phyloP scores from a whole-genome alignment of 805 yeast species.

The Maudiozyma bulderi region DNA sequence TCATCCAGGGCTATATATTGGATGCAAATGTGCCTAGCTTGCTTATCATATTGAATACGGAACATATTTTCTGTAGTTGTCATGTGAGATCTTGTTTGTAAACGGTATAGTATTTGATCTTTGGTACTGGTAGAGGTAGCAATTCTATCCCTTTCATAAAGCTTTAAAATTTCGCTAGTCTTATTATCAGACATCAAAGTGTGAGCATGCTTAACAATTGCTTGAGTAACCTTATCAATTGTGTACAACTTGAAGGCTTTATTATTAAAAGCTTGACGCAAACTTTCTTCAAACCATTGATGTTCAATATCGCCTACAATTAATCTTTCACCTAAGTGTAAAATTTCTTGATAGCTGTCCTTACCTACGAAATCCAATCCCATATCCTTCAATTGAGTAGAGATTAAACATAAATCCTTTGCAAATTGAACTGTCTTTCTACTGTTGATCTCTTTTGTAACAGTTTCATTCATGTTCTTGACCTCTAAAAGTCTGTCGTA shows the following conservation, averaged over 20 bases:
- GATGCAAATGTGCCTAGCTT: conserved; percentile 45
- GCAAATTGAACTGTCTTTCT: conserved; percentile 70
- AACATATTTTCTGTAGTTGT: conserved; percentile 87
- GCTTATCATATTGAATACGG: conserved; percentile 63
- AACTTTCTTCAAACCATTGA: conserved; percentile 88
- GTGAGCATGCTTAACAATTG: conserved; percentile 78
- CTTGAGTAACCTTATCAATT: conserved; percentile 82
- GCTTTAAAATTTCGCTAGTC: conserved; percentile 67
- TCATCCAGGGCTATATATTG: conserved; percentile 85
- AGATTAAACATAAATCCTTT: conserved; percentile 69
- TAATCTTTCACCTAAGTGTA: conserved; percentile 60
- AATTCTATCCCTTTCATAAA: conserved; percentile 76
- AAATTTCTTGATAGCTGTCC: conserved; percentile 69
- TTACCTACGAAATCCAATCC: conserved; percentile 63
- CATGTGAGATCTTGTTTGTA: conserved; percentile 77
- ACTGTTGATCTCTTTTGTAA: conserved; percentile 58
- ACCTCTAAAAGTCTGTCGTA: conserved; percentile 75
- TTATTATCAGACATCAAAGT: conserved; percentile 68
- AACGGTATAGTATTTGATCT: conserved; percentile 82
- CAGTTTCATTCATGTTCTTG: conserved; percentile 60
- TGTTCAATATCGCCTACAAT: conserved; percentile 89
- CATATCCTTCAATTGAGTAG: conserved; percentile 72
- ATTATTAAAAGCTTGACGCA: conserved; percentile 91
- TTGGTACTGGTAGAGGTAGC: conserved; percentile 59
- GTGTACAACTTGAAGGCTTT: conserved; percentile 89